Evolutionary conservation across 2,329 filamentous ascomycete genomes (phyloP).

Genomic region (Ophiostoma sp.): DNA sequence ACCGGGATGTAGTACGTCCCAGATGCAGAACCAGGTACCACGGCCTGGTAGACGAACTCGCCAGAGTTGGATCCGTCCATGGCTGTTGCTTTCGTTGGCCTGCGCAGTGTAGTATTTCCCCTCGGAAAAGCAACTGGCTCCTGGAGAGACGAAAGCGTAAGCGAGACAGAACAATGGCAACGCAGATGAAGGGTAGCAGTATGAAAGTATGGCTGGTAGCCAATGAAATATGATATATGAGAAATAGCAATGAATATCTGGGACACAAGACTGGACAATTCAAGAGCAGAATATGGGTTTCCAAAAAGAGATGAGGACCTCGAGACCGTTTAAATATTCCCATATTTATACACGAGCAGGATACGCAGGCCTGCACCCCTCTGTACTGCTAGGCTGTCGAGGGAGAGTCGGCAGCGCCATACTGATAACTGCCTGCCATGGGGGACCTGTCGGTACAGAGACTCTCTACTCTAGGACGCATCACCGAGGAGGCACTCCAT

Average conservation of each 20-base stretch:
- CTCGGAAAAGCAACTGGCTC: not conserved
- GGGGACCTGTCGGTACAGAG: not conserved
- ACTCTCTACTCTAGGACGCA: not conserved
- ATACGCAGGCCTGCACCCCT: not conserved
- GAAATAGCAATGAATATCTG: no score
- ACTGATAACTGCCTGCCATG: not conserved
- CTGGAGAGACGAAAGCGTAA: not conserved
- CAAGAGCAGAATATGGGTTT: not conserved
- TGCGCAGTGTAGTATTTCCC: not conserved
- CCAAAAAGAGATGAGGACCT: not conserved
- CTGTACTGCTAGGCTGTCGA: not conserved
- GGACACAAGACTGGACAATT: no score
- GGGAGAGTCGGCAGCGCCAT: not conserved
- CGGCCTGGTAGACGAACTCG: constrained; percentile 10
- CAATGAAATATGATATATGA: no score
- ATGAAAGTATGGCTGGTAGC: no score
- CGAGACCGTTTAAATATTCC: not conserved
- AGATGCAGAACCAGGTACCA: constrained; percentile 14
- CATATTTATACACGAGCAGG: not conserved
- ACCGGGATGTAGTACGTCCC: constrained; percentile 22
- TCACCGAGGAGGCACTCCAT: not conserved
- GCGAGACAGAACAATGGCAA: not conserved
- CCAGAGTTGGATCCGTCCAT: constrained; percentile 16
- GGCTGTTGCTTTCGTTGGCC: not conserved
- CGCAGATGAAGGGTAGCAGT: not conserved